phyloP scores from a whole-genome alignment of 2,329 filamentous ascomycete species.

The Calonectria multiphialidica region DNA sequence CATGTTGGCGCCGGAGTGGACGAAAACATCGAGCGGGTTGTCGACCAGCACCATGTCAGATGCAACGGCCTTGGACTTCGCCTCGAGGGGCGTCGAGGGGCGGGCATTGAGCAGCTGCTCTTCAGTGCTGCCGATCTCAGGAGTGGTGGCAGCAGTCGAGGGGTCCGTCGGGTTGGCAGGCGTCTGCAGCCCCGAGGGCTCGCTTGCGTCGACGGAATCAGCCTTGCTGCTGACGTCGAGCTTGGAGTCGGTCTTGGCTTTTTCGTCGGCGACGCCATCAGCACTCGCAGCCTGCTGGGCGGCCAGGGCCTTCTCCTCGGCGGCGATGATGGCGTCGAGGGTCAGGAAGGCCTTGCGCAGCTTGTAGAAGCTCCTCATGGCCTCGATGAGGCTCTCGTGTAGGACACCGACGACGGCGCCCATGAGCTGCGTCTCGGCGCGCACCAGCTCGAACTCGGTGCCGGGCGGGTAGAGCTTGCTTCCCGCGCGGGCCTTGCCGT shows the following conservation, averaged over 20 bases:
- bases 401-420: slow-evolving; percentile 88
- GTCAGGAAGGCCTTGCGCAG: slow-evolving; percentile 89
- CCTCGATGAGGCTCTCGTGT: slow-evolving; percentile 93
- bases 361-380: slow-evolving; percentile 92
- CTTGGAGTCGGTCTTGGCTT: slow-evolving; percentile 39
- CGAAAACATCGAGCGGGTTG: slow-evolving; percentile 85
- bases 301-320: slow-evolving; percentile 69
- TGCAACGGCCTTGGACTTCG: slow-evolving; percentile 54
- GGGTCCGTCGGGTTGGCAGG: slow-evolving; percentile 46
- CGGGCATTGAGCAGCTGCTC: slow-evolving; percentile 35
- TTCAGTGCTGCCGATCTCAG: slow-evolving; percentile 26
- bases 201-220: slow-evolving; percentile 53
- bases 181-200: slow-evolving; percentile 59
- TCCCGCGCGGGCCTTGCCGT: slow-evolving; percentile 53
- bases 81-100: slow-evolving; percentile 36
- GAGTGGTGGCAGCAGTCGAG: slow-evolving; percentile 35
- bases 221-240: slow-evolving; percentile 25
- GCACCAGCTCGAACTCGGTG: slow-evolving; percentile 86
- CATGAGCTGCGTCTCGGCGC: slow-evolving; percentile 91
- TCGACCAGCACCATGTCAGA: slow-evolving; percentile 74
- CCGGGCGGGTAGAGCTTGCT: slow-evolving; percentile 80
- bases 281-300: slow-evolving; percentile 12
- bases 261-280: slow-evolving; percentile 38
- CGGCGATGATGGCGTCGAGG: slow-evolving; percentile 81
- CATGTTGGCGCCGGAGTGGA: slow-evolving; percentile 89